phyloP scores from a whole-genome alignment of 768 basidiomycete genomes.

The Pholiota microspora region DNA sequence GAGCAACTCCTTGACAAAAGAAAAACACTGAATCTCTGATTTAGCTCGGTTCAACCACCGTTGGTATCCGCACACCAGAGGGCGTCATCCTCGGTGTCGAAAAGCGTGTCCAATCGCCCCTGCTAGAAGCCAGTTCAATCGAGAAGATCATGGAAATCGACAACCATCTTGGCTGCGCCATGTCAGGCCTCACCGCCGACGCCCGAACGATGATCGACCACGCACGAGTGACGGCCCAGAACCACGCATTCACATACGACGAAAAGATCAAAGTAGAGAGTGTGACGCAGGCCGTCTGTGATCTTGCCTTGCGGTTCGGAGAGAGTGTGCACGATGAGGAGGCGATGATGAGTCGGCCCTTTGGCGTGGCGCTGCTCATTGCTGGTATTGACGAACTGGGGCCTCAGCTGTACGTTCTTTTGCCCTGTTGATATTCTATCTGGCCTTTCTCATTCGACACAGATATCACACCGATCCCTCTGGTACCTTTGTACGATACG shows the following conservation, averaged over 20 bases:
- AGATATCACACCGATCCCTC: slow-evolving; percentile 99
- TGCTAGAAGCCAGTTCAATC: slow-evolving; percentile 92
- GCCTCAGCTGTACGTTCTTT: slow-evolving; percentile 81
- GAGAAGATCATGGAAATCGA: slow-evolving; percentile 99
- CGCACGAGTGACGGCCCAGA: slow-evolving; percentile 93
- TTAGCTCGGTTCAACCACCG: slow-evolving; percentile 96
- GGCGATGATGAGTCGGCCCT: slow-evolving; percentile 98
- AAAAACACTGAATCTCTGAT: neutral
- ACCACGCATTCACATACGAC: slow-evolving; percentile 96
- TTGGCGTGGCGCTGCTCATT: slow-evolving; percentile 95
- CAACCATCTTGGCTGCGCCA: slow-evolving; percentile 92
- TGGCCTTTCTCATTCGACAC: slow-evolving; percentile 7
- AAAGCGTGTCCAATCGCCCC: slow-evolving; percentile 96
- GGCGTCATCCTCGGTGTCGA: slow-evolving; percentile 95
- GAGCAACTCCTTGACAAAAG: slow-evolving; percentile 1
- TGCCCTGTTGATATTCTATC: neutral
- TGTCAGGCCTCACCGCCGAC: slow-evolving; percentile 97
- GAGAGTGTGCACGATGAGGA: slow-evolving; percentile 99
- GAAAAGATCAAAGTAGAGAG: slow-evolving; percentile 97
- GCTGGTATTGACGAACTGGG: slow-evolving; percentile 97
- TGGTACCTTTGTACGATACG: slow-evolving; percentile 94
- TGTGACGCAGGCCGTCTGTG: slow-evolving; percentile 96
- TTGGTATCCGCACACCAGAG: slow-evolving; percentile 87
- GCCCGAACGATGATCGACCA: slow-evolving; percentile 99
- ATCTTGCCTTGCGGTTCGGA: slow-evolving; percentile 93